Evolutionary conservation across 177 flowering plant genomes (phyloP).

Genomic region (Vitis hybrid): DNA sequence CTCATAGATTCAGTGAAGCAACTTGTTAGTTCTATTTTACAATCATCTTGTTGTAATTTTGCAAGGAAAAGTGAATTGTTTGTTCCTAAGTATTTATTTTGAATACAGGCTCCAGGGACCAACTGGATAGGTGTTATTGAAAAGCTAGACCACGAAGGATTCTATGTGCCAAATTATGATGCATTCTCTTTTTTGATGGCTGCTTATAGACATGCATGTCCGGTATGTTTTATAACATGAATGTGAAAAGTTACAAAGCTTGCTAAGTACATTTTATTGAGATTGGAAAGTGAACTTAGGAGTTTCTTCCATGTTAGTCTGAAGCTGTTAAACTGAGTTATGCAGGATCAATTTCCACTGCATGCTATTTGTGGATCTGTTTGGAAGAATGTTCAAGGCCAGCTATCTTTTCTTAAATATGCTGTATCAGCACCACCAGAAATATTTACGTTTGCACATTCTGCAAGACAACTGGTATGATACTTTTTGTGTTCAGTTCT

Average conservation of each 20-base stretch:
- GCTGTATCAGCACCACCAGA: constrained; percentile 84
- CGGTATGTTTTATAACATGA: constrained; percentile 43
- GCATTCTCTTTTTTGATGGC: constrained; percentile 83
- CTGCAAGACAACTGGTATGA: constrained; percentile 71
- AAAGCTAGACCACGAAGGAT: constrained; percentile 90
- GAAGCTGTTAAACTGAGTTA: constrained; percentile 9
- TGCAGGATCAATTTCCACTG: constrained; percentile 95
- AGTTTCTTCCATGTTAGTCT: constrained; percentile 1
- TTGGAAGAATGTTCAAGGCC: constrained; percentile 94
- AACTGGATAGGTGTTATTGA: constrained; percentile 80
- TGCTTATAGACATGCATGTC: constrained; percentile 63
- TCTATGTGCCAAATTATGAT: constrained; percentile 69
- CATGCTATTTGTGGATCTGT: constrained; percentile 82
- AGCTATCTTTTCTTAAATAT: constrained; percentile 85
- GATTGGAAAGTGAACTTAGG: not conserved
- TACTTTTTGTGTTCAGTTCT: not conserved
- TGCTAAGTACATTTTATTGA: not conserved
- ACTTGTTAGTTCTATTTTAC: constrained; percentile 57
- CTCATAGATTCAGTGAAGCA: constrained; percentile 80
- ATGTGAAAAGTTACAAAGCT: not conserved
- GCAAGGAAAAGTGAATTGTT: not conserved
- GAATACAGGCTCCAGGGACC: constrained; percentile 72
- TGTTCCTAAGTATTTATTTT: constrained; percentile 4
- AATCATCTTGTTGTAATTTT: not conserved
- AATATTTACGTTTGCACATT: constrained; percentile 76